Percentiles rank a stretch among this genome's conserved stretches.
Evolutionary conservation across 2,329 filamentous ascomycete genomes (phyloP).

Genomic region (Davidsoniella eucalypti): DNA sequence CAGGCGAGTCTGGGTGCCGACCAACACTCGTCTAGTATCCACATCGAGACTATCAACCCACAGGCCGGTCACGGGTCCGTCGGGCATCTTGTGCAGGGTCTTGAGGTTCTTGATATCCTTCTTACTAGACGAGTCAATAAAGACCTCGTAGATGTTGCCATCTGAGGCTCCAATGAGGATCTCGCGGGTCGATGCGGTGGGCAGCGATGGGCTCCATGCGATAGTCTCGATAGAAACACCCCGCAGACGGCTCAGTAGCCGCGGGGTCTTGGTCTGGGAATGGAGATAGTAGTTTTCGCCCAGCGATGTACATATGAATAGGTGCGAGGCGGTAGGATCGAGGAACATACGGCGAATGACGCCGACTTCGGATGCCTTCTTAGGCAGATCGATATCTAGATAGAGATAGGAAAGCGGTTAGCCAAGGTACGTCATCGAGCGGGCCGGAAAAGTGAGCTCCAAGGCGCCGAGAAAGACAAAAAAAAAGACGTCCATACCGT

Average conservation of each 20-base stretch:
- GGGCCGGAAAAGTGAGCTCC: background rate
- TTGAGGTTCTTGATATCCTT: constrained; percentile 89
- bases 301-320: constrained; percentile 77
- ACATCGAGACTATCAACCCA: constrained; percentile 62
- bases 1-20: constrained; percentile 62
- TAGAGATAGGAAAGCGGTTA: background rate
- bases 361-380: constrained; percentile 78
- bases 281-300: constrained; percentile 98
- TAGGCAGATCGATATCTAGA: constrained; percentile 87
- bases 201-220: constrained; percentile 86
- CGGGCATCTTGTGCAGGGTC: constrained; percentile 62
- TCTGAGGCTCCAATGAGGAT: constrained; percentile 86
- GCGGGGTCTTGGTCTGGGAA: constrained; percentile 78
- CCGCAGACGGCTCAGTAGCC: constrained; percentile 64
- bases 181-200: constrained; percentile 85
- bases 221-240: constrained; percentile 78
- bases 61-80: constrained; percentile 69
- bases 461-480: background rate
- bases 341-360: constrained; percentile 93
- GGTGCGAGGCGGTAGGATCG: constrained; percentile 87
- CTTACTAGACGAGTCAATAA: constrained; percentile 78
- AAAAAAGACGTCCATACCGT: constrained; percentile 38
- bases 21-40: constrained; percentile 63
- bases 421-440: background rate
- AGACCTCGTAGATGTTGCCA: constrained; percentile 87